Conservation (phyloP, 306 rosid species). For the Cucumis cinereus region DNA sequence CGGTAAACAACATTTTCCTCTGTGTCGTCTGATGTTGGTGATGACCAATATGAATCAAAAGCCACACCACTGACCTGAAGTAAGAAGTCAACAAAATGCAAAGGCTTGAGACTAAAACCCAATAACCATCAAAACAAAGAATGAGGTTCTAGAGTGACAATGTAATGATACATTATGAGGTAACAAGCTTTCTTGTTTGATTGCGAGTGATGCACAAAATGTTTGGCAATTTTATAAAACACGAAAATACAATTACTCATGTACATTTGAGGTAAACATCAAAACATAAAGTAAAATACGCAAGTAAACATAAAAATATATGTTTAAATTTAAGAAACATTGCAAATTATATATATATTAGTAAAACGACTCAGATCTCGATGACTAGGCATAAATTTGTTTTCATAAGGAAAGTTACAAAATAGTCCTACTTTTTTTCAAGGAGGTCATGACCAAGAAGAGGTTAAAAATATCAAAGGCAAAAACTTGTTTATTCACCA, state of each 20-base stretch:
- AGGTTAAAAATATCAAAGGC: neutral
- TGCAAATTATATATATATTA: neutral
- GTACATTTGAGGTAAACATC: neutral
- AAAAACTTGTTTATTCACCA: neutral
- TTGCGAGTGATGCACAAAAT: neutral
- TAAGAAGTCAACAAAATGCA: neutral
- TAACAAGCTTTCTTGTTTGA: neutral
- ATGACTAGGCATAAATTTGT: neutral
- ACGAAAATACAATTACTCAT: neutral
- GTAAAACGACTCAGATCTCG: neutral
- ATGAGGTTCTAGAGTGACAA: neutral
- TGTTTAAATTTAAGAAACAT: neutral
- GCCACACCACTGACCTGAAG: conserved; percentile 94
- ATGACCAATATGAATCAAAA: conserved; percentile 91
- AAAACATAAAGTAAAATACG: neutral
- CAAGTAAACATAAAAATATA: too few relatives aligned
- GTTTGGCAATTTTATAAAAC: neutral
- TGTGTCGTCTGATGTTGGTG: conserved; percentile 68
- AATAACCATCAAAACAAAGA: neutral
- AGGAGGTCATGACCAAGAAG: neutral
- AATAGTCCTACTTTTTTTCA: neutral
- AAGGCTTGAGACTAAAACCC: conserved; percentile 17
- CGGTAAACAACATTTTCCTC: conserved; percentile 72
- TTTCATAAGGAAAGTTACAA: neutral
- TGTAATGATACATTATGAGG: neutral